These are phyloP conservation scores for Paramecium primaurelia DNA, from an alignment of 73 alveolate genomes.

Conservation along the genomic window DNA sequence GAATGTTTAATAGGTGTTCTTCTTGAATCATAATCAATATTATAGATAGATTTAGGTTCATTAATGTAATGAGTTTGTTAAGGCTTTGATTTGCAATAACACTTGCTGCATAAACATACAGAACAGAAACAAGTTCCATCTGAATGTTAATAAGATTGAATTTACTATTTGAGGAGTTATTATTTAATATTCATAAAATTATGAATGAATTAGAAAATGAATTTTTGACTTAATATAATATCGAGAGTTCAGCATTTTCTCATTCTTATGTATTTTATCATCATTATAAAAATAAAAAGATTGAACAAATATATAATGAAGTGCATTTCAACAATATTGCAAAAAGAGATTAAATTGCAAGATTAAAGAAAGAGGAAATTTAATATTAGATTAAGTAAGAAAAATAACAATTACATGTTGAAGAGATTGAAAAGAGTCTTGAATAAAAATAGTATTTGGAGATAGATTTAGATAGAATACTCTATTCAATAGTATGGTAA, in stretches of 20 bases:
- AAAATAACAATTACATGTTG: not conserved
- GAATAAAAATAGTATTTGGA: not conserved
- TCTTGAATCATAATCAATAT: not conserved
- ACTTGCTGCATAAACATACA: not conserved
- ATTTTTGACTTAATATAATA: slow-evolving; percentile 1
- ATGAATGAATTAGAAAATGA: slow-evolving; percentile 17
- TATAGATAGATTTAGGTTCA: not conserved
- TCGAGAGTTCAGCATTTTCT: not conserved
- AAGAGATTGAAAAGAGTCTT: not conserved
- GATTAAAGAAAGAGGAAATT: not conserved
- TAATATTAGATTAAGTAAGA: not conserved
- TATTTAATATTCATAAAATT: not conserved
- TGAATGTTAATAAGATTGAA: not conserved
- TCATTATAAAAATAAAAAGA: not conserved
- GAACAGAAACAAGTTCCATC: slow-evolving; percentile 24
- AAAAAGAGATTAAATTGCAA: not conserved
- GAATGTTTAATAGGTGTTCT: not conserved
- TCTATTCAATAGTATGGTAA: not conserved
- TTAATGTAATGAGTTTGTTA: not conserved
- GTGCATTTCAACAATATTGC: not conserved
- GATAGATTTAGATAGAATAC: not conserved
- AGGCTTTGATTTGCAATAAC: not conserved
- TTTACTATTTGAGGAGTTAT: not conserved
- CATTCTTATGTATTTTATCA: not conserved
- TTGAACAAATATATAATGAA: not conserved